These are phyloP conservation scores for Syzygium oleosum DNA, from an alignment of 345 rosid species.

Conservation along the genomic window DNA sequence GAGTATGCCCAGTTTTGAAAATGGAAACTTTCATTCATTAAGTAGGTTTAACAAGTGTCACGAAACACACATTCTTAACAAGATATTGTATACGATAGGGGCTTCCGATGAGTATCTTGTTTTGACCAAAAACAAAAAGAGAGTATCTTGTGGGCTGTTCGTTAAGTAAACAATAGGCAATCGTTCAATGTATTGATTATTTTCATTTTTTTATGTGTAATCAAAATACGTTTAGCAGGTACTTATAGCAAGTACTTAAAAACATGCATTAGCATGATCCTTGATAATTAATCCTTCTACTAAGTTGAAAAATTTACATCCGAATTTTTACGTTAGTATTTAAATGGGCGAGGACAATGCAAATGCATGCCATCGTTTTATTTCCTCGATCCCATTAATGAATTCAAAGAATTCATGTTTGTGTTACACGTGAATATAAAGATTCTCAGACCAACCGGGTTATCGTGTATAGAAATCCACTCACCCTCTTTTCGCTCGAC, in stretches of 20 bases:
- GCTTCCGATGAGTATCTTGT: not conserved
- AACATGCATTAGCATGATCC: not conserved
- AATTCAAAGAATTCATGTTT: not conserved
- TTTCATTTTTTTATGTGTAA: not conserved
- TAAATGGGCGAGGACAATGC: not conserved
- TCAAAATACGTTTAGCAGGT: too few species aligned
- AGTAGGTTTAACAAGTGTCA: not conserved
- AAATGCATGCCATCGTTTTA: not conserved
- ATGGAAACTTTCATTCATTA: not conserved
- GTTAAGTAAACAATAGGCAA: not conserved
- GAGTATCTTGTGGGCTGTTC: too few species aligned
- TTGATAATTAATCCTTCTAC: not conserved
- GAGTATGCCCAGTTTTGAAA: not conserved
- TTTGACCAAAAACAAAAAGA: too few species aligned
- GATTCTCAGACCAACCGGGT: accelerated
- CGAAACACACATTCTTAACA: accelerated
- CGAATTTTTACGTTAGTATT: not conserved
- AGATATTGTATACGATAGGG: accelerated
- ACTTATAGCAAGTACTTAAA: not conserved
- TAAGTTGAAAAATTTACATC: not conserved
- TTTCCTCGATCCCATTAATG: not conserved
- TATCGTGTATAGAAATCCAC: accelerated
- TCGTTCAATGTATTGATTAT: not conserved
- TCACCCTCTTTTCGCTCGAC: too few species aligned
- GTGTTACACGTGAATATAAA: accelerated